phyloP scores from a whole-genome alignment of 1,139 yeast genomes.

The Suhomyces kunorum region DNA sequence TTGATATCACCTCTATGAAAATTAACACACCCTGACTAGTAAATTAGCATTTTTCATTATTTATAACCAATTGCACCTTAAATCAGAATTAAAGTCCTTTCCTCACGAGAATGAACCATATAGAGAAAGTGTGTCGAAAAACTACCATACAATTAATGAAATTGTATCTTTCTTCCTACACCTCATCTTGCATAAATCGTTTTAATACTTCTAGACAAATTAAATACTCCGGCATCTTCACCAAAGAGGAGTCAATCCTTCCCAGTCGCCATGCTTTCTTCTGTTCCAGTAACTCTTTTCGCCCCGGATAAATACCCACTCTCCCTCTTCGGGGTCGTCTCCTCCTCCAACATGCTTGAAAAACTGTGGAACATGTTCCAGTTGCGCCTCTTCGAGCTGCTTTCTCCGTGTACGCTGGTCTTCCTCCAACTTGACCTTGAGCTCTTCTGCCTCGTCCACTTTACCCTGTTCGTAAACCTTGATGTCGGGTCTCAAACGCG shows the following conservation, averaged over 20 bases:
- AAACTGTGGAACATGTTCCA: slow-evolving; percentile 58
- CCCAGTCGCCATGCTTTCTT: slow-evolving; percentile 63
- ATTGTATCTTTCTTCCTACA: too few species aligned
- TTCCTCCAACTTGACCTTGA: slow-evolving; percentile 73
- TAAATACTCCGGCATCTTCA: too few species aligned
- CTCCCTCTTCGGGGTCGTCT: slow-evolving; percentile 41
- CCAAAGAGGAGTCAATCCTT: slow-evolving; percentile 55
- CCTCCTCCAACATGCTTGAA: slow-evolving; percentile 52
- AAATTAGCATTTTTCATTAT: too few species aligned
- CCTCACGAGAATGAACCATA: too few species aligned
- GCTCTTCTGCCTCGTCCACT: slow-evolving; percentile 65
- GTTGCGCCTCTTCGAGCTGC: slow-evolving; percentile 48
- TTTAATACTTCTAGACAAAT: neutral
- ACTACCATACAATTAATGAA: too few species aligned
- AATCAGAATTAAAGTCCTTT: too few species aligned
- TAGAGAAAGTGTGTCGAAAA: too few species aligned
- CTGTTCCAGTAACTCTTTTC: slow-evolving; percentile 78
- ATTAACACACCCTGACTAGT: too few species aligned
- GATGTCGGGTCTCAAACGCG: slow-evolving; percentile 87
- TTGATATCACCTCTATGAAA: too few species aligned
- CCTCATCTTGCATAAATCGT: too few species aligned
- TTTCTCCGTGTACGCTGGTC: slow-evolving; percentile 77
- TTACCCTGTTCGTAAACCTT: slow-evolving; percentile 68
- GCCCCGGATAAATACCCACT: slow-evolving; percentile 66
- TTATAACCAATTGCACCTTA: too few species aligned